Percentiles rank a stretch among this genome's conserved stretches.
These are phyloP conservation scores for Royoungia palumana DNA, from an alignment of 768 basidiomycete genomes.

Conservation along the genomic window DNA sequence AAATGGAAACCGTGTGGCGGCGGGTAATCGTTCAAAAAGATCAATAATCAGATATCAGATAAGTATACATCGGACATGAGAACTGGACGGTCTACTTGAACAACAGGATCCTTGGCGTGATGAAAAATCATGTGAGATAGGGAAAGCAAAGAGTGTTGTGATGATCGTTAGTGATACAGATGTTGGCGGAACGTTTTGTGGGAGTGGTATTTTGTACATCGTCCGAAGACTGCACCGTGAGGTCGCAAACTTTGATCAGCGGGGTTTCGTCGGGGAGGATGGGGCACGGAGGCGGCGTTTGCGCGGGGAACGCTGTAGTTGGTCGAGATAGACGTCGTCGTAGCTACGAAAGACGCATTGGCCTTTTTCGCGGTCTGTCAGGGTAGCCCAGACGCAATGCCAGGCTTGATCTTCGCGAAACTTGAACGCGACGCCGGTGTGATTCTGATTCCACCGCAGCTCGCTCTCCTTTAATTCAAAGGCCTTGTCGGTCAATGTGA, in stretches of 20 bases:
- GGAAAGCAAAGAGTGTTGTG: neutral
- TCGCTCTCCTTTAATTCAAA: constrained; percentile 39
- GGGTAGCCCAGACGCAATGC: constrained; percentile 66
- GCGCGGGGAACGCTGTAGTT: constrained; percentile 40
- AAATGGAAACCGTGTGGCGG: neutral
- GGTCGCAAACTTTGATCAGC: constrained; percentile 10
- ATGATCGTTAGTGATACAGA: constrained; percentile 15
- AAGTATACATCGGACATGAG: constrained; percentile 10
- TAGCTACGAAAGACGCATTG: constrained; percentile 54
- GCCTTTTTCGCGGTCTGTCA: constrained; percentile 49
- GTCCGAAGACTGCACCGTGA: constrained; percentile 10
- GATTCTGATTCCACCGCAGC: constrained; percentile 36
- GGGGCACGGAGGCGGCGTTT: constrained; percentile 29
- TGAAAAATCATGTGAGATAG: constrained; percentile 13
- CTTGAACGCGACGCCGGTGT: constrained; percentile 49
- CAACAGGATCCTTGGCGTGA: too few relatives aligned
- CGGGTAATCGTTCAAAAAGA: neutral
- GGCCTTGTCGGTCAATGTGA: constrained; percentile 57
- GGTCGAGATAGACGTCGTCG: constrained; percentile 56
- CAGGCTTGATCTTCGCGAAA: constrained; percentile 47
- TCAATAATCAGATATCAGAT: constrained; percentile 1
- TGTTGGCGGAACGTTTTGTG: neutral
- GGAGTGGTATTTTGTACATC: constrained; percentile 12
- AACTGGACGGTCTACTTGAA: constrained; percentile 6
- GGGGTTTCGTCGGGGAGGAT: constrained; percentile 22